Conservation (phyloP, 495 filamentous ascomycete genomes). For the Penicillium cinerascens region DNA sequence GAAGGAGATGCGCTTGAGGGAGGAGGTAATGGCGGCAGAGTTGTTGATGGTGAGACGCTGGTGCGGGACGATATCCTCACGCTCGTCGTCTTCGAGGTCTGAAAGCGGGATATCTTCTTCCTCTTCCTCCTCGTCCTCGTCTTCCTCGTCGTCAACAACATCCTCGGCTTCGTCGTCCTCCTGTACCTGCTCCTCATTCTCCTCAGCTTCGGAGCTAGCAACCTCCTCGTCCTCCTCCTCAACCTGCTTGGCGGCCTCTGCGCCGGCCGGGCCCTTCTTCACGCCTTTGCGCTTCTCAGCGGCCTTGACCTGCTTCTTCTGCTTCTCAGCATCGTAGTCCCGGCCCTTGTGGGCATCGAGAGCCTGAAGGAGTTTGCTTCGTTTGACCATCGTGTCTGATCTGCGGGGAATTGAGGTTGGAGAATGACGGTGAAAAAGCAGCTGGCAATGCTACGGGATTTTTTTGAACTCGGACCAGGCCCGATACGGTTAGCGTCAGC, state of each 20-base stretch:
- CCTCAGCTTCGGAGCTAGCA: conserved; percentile 15
- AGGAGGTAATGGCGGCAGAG: conserved; percentile 72
- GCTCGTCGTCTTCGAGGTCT: conserved; percentile 76
- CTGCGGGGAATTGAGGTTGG: conserved; percentile 12
- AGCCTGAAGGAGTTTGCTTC: conserved; percentile 63
- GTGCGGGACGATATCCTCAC: conserved; percentile 79
- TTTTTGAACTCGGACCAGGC: conserved; percentile 38
- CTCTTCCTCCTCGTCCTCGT: conserved; percentile 44
- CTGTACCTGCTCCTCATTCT: conserved; percentile 25
- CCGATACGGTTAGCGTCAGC: conserved; percentile 23
- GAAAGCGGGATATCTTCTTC: conserved; percentile 76
- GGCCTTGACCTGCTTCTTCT: conserved; percentile 56
- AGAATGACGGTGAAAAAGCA: conserved; percentile 16
- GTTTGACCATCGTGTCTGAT: conserved; percentile 51
- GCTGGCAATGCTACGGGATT: conserved; percentile 32
- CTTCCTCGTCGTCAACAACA: conserved; percentile 33
- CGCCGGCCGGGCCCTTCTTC: conserved; percentile 33
- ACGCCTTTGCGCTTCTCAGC: conserved; percentile 51
- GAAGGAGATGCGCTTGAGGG: conserved; percentile 74
- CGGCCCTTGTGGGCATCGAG: conserved; percentile 64
- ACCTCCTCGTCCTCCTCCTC: conserved; percentile 29
- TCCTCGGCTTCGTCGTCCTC: conserved; percentile 32
- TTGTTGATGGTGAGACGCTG: conserved; percentile 98
- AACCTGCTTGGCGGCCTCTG: conserved; percentile 34
- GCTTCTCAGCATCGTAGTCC: conserved; percentile 65